Evolutionary conservation across 345 rosid species (phyloP), one percentile per base, ranked within the genome.

Genomic region (Acer saccharum): DNA sequence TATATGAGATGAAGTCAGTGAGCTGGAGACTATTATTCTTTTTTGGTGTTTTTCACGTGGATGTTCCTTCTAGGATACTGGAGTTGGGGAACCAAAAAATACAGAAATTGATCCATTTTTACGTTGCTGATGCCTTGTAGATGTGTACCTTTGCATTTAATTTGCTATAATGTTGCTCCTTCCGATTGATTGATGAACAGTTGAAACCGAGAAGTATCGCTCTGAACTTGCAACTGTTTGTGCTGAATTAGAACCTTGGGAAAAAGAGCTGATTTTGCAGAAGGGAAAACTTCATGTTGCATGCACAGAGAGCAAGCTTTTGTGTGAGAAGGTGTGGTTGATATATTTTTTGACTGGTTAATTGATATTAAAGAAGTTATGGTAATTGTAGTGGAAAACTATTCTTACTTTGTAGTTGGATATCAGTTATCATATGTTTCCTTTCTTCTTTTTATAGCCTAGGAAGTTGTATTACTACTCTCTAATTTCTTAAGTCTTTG

Each of bases 201-300:
- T 81, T 87, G 98, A 96, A 87, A 87, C 97, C 73, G 98, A 96
- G 89, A 84, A 70, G 81, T 84, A 88, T 79, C 92, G 91, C 81
- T 84, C 93, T 73, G 90, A 96, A 86, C 97, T 96, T 78, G 86
- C 81, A 39, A 90, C 83, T 63, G 88, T 96, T 74, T 97, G 99
- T 18, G 86, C 93, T 68, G 94, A 96, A 75, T 75, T 96, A 81
- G 94, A 96, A 84, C 99, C 99, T 43, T 96, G 99, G 98, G 98
- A 96, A 68, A 86, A 86, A 60, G 91, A 92, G 78, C 69, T 94
- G 82, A 94, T 94, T 81, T 92, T 85, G 82, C 98, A 88, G 87
- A 94, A 78, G 88, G 99, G 99, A 73, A 89, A 90, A 78, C 89
- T 91, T 84, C 98, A 92, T 74, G 98, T 94, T 81, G 95, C 99